Conservation (phyloP, 106 monocot genomes). For the Dioscorea dumetorum region DNA sequence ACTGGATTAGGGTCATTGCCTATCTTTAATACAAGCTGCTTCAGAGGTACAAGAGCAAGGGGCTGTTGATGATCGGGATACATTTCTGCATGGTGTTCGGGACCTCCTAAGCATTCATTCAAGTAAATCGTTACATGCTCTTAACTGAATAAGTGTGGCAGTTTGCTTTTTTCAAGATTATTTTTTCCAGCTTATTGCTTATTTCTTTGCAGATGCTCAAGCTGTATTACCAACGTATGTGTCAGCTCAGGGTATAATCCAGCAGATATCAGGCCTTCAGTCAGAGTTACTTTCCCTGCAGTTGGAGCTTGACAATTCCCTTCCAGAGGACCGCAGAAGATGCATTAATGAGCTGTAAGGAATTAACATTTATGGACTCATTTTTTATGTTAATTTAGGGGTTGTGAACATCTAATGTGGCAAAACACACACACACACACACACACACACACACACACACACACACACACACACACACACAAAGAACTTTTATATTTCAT, state of each 20-base stretch:
- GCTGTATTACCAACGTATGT: conserved; percentile 65
- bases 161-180: neutral
- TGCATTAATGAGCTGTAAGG: conserved; percentile 94
- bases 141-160: neutral
- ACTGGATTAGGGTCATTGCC: conserved; percentile 47
- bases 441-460: no score
- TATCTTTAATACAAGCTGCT: conserved; percentile 62
- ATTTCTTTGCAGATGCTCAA: conserved; percentile 57
- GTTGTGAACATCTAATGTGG: no score
- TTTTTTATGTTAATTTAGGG: no score
- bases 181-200: neutral
- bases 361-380: no score
- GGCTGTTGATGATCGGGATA: conserved; percentile 88
- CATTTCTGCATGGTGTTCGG: conserved; percentile 83
- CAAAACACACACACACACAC: no score
- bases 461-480: no score
- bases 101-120: conserved; percentile 83
- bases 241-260: conserved; percentile 84
- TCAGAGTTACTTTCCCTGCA: conserved; percentile 84
- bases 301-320: conserved; percentile 82
- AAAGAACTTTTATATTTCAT: no score
- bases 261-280: conserved; percentile 74
- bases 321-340: conserved; percentile 85
- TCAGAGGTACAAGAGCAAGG: conserved; percentile 92
- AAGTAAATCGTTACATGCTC: conserved; percentile 25